These are phyloP conservation scores for Leccinellum rugosiceps DNA, from an alignment of 768 basidiomycete species.

Conservation along the genomic window DNA sequence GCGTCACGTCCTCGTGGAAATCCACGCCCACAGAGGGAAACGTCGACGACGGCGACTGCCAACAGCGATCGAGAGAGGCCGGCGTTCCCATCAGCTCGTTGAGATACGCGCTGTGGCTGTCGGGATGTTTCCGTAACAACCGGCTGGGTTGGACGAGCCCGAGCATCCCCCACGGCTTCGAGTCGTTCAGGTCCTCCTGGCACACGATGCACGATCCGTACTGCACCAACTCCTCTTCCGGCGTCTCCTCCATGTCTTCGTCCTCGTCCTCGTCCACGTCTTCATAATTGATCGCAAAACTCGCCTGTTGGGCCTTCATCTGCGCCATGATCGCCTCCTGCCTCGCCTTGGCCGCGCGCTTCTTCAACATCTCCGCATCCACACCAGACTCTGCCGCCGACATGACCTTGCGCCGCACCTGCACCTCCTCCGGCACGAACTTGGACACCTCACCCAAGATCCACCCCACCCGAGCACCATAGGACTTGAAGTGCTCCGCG, in stretches of 20 bases:
- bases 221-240: constrained; percentile 45
- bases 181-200: constrained; percentile 82
- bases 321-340: constrained; percentile 93
- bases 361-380: constrained; percentile 69
- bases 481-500: constrained; percentile 70
- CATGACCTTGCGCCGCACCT: constrained; percentile 42
- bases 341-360: constrained; percentile 83
- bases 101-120: constrained; percentile 55
- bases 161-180: constrained; percentile 78
- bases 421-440: constrained; percentile 57
- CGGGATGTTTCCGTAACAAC: constrained; percentile 74
- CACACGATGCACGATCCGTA: constrained; percentile 98
- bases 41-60: constrained; percentile 25
- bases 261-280: constrained; percentile 71
- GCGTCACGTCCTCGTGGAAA: constrained; percentile 26
- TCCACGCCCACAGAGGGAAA: constrained; percentile 31
- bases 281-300: constrained; percentile 76
- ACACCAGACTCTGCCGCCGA: constrained; percentile 35
- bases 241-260: constrained; percentile 43
- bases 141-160: constrained; percentile 87
- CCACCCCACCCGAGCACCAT: constrained; percentile 71
- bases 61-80: constrained; percentile 60
- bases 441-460: constrained; percentile 59
- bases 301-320: constrained; percentile 90
- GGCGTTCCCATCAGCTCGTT: constrained; percentile 69